A percentile compares a stretch with the other conserved stretches of the same genome.
Evolutionary conservation across 768 basidiomycete species (phyloP).

Genomic region (Steccherinum ochraceum): DNA sequence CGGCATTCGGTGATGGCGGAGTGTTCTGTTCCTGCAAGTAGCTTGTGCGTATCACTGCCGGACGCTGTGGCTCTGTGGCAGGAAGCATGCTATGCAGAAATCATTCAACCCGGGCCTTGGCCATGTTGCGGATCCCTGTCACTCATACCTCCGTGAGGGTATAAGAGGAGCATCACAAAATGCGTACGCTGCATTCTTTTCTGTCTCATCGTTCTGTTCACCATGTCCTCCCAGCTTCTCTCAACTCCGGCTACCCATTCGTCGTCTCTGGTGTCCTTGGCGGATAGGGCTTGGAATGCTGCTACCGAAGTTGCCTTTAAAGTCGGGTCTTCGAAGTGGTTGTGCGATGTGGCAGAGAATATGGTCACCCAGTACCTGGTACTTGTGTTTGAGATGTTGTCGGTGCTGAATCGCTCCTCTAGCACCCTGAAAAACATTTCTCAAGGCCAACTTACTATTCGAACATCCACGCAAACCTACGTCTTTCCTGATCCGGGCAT

Average conservation of each 20-base stretch:
- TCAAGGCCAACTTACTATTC: conserved; percentile 41
- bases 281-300: not conserved
- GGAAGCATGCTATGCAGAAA: too few species aligned
- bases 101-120: too few species aligned
- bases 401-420: not conserved
- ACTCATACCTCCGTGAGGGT: too few species aligned
- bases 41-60: too few species aligned
- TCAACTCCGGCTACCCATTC: not conserved
- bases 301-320: not conserved
- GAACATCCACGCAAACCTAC: conserved; percentile 40
- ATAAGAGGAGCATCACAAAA: too few species aligned
- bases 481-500: conserved; percentile 27
- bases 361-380: not conserved
- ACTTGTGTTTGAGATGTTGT: not conserved
- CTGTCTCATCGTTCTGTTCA: too few species aligned
- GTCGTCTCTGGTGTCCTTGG: not conserved
- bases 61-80: too few species aligned
- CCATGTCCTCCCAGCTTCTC: not conserved
- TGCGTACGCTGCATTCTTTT: too few species aligned
- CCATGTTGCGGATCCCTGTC: too few species aligned
- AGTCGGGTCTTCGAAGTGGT: not conserved
- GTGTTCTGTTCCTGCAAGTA: too few species aligned
- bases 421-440: conserved; percentile 29
- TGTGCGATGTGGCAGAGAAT: not conserved
- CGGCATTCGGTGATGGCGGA: too few species aligned